Evolutionary conservation across 208 protist genomes (phyloP).

Genomic region (Trypanosoma melophagium): DNA sequence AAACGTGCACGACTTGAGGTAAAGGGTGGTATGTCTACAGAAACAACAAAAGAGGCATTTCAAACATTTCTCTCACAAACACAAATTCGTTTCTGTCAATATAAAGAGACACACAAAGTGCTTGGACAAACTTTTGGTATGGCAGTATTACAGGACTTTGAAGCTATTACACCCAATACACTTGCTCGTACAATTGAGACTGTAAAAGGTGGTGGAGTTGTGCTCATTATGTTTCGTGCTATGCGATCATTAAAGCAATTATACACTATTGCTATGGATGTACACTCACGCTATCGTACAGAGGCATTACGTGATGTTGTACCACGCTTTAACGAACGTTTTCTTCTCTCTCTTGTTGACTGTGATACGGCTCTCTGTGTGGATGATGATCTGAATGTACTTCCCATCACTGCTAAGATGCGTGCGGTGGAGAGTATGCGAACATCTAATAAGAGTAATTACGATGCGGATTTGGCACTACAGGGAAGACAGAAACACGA

Average conservation of each 20-base stretch:
- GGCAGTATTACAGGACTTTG: conserved; percentile 99
- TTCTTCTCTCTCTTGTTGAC: conserved; percentile 96
- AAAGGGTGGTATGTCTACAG: conserved; percentile 90
- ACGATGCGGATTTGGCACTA: conserved; percentile 67
- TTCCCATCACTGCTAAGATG: conserved; percentile 95
- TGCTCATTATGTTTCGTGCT: conserved; percentile 97
- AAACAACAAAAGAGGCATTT: conserved; percentile 96
- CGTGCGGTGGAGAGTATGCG: conserved; percentile 40
- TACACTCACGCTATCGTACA: conserved; percentile 94
- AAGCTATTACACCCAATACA: conserved; percentile 99
- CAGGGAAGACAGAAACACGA: conserved; percentile 84
- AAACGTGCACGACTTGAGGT: conserved; percentile 94
- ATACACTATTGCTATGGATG: conserved; percentile 99
- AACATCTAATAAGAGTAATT: conserved; percentile 21
- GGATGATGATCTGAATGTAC: conserved; percentile 98
- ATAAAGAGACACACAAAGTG: conserved; percentile 98
- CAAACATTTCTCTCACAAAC: conserved; percentile 98
- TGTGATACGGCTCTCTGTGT: conserved; percentile 95
- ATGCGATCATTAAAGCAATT: conserved; percentile 97
- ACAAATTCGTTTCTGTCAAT: conserved; percentile 99
- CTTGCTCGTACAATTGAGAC: conserved; percentile 99
- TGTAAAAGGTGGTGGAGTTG: conserved; percentile 98
- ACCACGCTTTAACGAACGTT: conserved; percentile 99
- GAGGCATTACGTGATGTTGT: conserved; percentile 90
- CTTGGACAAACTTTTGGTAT: conserved; percentile 99